phyloP scores from a whole-genome alignment of 2,329 filamentous ascomycete species.

The Knufia petricola region DNA sequence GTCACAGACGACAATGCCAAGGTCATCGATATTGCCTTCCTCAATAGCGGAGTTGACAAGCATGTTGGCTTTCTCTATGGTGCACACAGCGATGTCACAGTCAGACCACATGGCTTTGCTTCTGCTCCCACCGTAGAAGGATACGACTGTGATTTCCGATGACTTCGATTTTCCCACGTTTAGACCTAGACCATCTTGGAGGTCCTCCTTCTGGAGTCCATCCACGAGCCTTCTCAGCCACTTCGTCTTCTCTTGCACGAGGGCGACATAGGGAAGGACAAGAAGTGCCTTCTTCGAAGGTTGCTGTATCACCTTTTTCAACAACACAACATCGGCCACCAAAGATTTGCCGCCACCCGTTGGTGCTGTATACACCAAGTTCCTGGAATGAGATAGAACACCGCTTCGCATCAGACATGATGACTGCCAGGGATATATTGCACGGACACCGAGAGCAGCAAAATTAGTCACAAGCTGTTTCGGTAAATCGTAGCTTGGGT shows the following conservation, averaged over 20 bases:
- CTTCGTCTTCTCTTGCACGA: constrained; percentile 69
- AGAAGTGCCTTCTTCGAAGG: constrained; percentile 58
- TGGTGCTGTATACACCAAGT: constrained; percentile 69
- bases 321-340: constrained; percentile 62
- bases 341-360: constrained; percentile 67
- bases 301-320: constrained; percentile 58
- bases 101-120: constrained; percentile 59
- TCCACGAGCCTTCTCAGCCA: constrained; percentile 62
- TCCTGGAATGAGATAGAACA: constrained; percentile 54
- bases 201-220: constrained; percentile 39
- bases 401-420: constrained; percentile 61
- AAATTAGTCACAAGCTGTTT: constrained; percentile 54
- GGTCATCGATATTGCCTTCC: constrained; percentile 54
- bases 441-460: constrained; percentile 54
- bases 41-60: constrained; percentile 65
- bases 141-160: constrained; percentile 56
- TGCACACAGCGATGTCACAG: constrained; percentile 69
- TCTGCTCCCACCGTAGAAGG: constrained; percentile 66
- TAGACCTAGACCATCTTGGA: constrained; percentile 27
- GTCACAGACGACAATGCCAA: constrained; percentile 62
- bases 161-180: constrained; percentile 33
- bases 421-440: constrained; percentile 72
- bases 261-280: constrained; percentile 66
- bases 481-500: constrained; percentile 56
- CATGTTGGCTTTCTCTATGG: constrained; percentile 70